Base-by-base conservation (phyloP, 345 rosid species). In the Eucalyptus victrix region DNA sequence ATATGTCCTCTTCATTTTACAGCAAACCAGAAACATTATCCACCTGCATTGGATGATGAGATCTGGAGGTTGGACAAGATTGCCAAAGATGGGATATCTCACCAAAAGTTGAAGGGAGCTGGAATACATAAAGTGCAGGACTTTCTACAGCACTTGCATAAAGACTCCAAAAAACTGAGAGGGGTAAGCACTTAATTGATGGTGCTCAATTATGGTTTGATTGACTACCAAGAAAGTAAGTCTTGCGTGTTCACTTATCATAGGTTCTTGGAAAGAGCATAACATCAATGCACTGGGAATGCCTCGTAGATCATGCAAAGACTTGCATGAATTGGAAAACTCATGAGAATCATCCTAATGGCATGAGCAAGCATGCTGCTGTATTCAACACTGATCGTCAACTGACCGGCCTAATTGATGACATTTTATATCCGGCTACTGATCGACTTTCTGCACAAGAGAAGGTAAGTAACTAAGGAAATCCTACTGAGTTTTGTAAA, bases 111-210 rank as follows among this genome's bases (percentile, higher is more conserved):
- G 87, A 93, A 88, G 85, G 91, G 93, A 93, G 96, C 96, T 80
- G 97, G 98, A 51, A 93, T 96, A 42, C 90, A 30, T 88, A 93
- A 93, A 6, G 98, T 97, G 89, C 96, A 96, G 94, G 96, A 97
- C 88, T 94, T 97, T 88, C 89, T 96, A 11, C 93, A 95, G 49
- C 94, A 95, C 86, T 91, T 94, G 89, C 96, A 93, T 51, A 92
- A 93, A 10, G 99, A 96, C 89, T 90, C 94, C 19, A 97, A 96
- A 90, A 94, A 40, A 34, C 26, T 89, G 67, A 62, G 86, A 62
- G 49, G 2, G 34, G 90, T 86, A 86, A 58, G 87, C 58, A 72
- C n/a, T 32, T 34, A 23, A 30, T 37, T 56, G 0, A 4, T 58
- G 44, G 0, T 56, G 0, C 40, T 14, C n/a, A 34, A 56, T 56